These are phyloP conservation scores for Erodium chrysanthum DNA, from an alignment of 441 rosid species.

Conservation along the genomic window DNA sequence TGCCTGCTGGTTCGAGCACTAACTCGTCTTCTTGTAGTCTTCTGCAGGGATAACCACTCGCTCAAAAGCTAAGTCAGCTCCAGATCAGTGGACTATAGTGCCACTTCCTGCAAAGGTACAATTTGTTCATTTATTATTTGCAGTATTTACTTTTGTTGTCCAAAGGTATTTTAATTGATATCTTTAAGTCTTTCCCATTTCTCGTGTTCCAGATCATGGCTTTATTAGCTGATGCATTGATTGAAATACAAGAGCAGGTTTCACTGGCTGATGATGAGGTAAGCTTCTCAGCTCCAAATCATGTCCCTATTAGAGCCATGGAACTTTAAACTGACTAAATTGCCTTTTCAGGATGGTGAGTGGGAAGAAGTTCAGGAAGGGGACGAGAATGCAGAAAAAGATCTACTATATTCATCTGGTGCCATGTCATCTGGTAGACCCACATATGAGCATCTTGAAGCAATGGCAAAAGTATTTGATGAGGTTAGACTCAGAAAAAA, in stretches of 20 bases:
- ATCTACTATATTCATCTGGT: constrained; percentile 37
- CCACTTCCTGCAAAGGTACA: constrained; percentile 74
- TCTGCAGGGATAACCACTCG: constrained; percentile 78
- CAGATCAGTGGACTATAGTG: constrained; percentile 70
- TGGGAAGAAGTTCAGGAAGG: constrained; percentile 75
- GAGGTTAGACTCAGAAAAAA: constrained; percentile 35
- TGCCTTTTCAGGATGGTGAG: constrained; percentile 49
- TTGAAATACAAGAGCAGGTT: constrained; percentile 81
- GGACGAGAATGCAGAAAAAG: constrained; percentile 38
- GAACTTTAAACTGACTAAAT: constrained; percentile 15
- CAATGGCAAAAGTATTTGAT: constrained; percentile 57
- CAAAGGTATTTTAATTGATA: background rate
- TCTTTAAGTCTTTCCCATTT: background rate
- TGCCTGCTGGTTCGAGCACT: constrained; percentile 18
- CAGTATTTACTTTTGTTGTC: background rate
- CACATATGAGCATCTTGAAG: constrained; percentile 66
- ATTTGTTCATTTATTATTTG: constrained; percentile 15
- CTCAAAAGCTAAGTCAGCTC: constrained; percentile 71
- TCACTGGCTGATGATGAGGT: constrained; percentile 54
- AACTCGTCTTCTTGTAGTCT: constrained; percentile 28
- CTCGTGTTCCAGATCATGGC: constrained; percentile 48
- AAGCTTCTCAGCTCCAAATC: constrained; percentile 14
- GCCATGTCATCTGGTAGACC: constrained; percentile 44
- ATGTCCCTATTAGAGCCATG: constrained; percentile 13
- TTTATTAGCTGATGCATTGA: constrained; percentile 61